These are phyloP conservation scores for Dendrobium catenatum DNA, from an alignment of 106 monocot genomes.

Conservation along the genomic window DNA sequence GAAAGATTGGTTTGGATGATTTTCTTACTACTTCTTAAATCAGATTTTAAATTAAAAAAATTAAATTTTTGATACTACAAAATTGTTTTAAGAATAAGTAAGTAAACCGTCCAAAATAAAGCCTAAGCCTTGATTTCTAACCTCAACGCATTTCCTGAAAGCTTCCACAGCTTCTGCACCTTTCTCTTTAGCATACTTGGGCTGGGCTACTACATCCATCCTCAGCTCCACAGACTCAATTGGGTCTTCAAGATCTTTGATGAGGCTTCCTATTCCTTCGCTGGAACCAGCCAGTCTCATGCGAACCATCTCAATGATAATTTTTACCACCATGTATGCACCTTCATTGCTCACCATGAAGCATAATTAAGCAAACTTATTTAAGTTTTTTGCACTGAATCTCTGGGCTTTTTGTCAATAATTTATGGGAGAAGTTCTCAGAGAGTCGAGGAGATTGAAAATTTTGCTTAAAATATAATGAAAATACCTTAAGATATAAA, in stretches of 20 bases:
- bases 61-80: too few species aligned
- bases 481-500: too few species aligned
- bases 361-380: neutral
- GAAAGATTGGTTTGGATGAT: too few species aligned
- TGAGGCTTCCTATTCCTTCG: conserved; percentile 40
- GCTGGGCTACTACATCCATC: conserved; percentile 33
- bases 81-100: too few species aligned
- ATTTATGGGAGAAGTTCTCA: too few species aligned
- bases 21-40: too few species aligned
- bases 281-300: conserved; percentile 35
- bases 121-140: neutral
- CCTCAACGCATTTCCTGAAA: conserved; percentile 36
- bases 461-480: too few species aligned
- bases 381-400: neutral
- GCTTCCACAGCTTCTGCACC: conserved; percentile 37
- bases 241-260: conserved; percentile 43
- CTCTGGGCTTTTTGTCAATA: too few species aligned
- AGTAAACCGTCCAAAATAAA: too few species aligned
- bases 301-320: conserved; percentile 54
- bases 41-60: too few species aligned
- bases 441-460: too few species aligned
- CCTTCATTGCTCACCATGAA: conserved; percentile 11
- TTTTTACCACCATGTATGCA: conserved; percentile 62
- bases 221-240: conserved; percentile 42
- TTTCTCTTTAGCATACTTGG: conserved; percentile 36